Conservation (phyloP, 2,329 filamentous ascomycete genomes). For the Penicillium capsulatum region DNA sequence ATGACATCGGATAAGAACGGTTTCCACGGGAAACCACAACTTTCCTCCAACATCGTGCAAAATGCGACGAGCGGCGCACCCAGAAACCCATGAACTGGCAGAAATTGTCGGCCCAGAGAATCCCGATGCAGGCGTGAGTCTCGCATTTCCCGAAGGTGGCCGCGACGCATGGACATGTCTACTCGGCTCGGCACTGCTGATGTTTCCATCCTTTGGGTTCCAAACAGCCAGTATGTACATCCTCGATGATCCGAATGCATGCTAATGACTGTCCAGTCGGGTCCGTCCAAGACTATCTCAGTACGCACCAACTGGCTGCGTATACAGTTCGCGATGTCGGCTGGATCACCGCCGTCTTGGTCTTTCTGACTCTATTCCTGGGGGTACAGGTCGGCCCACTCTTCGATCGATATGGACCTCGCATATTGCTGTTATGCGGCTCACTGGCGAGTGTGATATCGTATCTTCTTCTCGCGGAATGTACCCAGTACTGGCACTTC, state of each 20-base stretch:
- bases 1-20: conserved; percentile 2
- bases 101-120: conserved; percentile 8
- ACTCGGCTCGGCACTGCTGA: conserved; percentile 32
- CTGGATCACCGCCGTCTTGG: conserved; percentile 49
- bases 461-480: conserved; percentile 48
- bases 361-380: conserved; percentile 44
- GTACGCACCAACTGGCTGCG: conserved; percentile 41
- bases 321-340: conserved; percentile 46
- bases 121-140: conserved; percentile 10
- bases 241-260: background rate
- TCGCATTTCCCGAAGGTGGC: conserved; percentile 31
- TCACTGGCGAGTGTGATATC: conserved; percentile 36
- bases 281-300: conserved; percentile 48
- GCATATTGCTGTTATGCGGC: conserved; percentile 39
- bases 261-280: conserved; percentile 34
- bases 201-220: conserved; percentile 45
- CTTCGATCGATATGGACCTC: conserved; percentile 48
- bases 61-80: conserved; percentile 5
- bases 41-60: no score
- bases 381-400: conserved; percentile 49
- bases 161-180: conserved; percentile 34
- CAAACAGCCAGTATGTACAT: conserved; percentile 36
- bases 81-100: conserved; percentile 3
- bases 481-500: conserved; percentile 49
- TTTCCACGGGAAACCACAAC: no score